Conservation (phyloP, 768 basidiomycete species). For the Boletus sp. region DNA sequence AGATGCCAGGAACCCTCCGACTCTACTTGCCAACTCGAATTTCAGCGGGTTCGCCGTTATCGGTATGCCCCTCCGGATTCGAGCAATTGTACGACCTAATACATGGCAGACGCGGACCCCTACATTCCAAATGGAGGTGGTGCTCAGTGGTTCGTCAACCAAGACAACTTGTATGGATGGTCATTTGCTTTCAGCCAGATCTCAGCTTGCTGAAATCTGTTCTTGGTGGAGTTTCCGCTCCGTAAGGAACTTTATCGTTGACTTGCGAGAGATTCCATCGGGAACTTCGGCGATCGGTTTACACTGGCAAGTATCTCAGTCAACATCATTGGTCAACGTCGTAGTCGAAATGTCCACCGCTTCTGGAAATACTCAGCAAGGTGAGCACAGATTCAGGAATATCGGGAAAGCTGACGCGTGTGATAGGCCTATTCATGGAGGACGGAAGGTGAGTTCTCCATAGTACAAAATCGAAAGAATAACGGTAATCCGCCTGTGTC, state of each 20-base stretch:
- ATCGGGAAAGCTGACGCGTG: neutral
- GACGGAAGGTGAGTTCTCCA: constrained; percentile 49
- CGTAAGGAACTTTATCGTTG: constrained; percentile 73
- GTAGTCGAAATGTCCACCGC: constrained; percentile 70
- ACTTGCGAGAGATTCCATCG: constrained; percentile 56
- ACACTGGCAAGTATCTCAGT: constrained; percentile 83
- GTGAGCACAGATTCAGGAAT: constrained; percentile 34
- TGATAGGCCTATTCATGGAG: constrained; percentile 65
- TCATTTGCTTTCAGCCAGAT: neutral
- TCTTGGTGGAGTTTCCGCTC: constrained; percentile 54
- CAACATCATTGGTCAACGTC: constrained; percentile 71
- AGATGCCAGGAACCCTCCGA: constrained; percentile 67
- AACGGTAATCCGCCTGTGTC: neutral
- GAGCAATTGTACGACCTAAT: neutral
- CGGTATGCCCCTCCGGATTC: constrained; percentile 39
- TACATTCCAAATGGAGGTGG: constrained; percentile 55
- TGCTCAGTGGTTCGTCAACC: constrained; percentile 25
- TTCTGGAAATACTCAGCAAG: constrained; percentile 62
- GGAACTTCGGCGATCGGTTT: constrained; percentile 59
- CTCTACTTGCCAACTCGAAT: constrained; percentile 54
- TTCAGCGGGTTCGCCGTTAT: constrained; percentile 76
- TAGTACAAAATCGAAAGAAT: neutral
- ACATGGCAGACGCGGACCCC: constrained; percentile 61
- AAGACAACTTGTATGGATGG: constrained; percentile 24
- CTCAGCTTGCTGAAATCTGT: neutral